Evolutionary conservation across 2,329 filamentous ascomycete species (phyloP).

Genomic region (Aspergillus hortae): DNA sequence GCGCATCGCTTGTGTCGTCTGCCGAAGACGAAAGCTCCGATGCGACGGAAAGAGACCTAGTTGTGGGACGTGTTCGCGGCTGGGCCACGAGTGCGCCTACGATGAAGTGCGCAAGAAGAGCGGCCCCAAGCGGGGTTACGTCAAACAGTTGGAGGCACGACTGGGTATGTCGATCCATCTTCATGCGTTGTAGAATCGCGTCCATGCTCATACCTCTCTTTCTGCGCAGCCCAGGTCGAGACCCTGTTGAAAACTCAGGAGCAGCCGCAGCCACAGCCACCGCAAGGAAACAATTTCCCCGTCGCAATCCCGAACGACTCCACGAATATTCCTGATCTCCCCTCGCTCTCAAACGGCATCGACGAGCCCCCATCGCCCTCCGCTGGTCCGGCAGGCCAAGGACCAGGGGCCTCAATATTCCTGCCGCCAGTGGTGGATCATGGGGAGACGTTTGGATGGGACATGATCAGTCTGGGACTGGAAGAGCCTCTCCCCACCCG

Average conservation of each 20-base stretch:
- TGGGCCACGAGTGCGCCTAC: constrained; percentile 83
- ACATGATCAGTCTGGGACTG: constrained; percentile 76
- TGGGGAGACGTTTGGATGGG: constrained; percentile 65
- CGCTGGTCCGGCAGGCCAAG: constrained; percentile 20
- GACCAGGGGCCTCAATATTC: constrained; percentile 17
- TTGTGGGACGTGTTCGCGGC: constrained; percentile 82
- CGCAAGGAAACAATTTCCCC: constrained; percentile 20
- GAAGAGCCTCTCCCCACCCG: constrained; percentile 76
- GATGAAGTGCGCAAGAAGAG: constrained; percentile 93
- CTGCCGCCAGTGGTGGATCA: constrained; percentile 21
- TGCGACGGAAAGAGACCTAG: constrained; percentile 82
- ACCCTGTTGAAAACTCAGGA: constrained; percentile 82
- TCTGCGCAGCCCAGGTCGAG: constrained; percentile 76
- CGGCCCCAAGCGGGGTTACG: constrained; percentile 89
- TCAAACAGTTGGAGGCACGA: constrained; percentile 88
- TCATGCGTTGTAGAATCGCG: neutral
- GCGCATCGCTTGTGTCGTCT: constrained; percentile 91
- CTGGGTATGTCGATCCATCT: constrained; percentile 65
- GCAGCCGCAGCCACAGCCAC: constrained; percentile 29
- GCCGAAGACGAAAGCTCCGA: constrained; percentile 84
- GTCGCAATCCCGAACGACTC: constrained; percentile 27
- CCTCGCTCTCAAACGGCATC: constrained; percentile 19
- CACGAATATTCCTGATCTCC: constrained; percentile 22
- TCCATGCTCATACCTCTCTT: neutral
- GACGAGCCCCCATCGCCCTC: constrained; percentile 21